These are phyloP conservation scores for Hypomyces rosellus DNA, from an alignment of 2,329 filamentous ascomycete genomes.

Conservation along the genomic window DNA sequence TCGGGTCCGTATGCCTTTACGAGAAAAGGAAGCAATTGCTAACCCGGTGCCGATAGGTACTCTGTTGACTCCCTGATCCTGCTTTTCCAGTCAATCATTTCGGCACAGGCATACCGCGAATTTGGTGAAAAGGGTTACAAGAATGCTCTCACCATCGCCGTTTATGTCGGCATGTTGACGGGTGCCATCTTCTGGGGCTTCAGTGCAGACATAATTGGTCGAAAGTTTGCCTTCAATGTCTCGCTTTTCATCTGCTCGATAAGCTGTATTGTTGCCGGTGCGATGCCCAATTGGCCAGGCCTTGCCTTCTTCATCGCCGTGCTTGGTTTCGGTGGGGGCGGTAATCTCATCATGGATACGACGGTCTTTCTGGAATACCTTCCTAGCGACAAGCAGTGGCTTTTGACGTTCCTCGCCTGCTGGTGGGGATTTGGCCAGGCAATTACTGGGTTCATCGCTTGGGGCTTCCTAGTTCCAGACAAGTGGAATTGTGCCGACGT, in stretches of 20 bases:
- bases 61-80: slow-evolving; percentile 42
- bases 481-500: slow-evolving; percentile 34
- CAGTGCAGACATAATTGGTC: slow-evolving; percentile 60
- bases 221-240: slow-evolving; percentile 62
- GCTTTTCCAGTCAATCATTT: slow-evolving; percentile 57
- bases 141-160: slow-evolving; percentile 55
- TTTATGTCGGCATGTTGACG: slow-evolving; percentile 48
- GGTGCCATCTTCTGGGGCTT: slow-evolving; percentile 65
- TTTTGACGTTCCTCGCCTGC: slow-evolving; percentile 38
- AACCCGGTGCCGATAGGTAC: slow-evolving; percentile 27
- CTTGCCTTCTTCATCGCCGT: slow-evolving; percentile 59
- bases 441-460: slow-evolving; percentile 37
- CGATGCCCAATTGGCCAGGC: slow-evolving; percentile 58
- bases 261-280: slow-evolving; percentile 55
- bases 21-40: neutral
- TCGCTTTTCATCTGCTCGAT: slow-evolving; percentile 57
- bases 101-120: slow-evolving; percentile 51
- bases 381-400: slow-evolving; percentile 40
- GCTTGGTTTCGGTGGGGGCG: slow-evolving; percentile 53
- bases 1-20: slow-evolving; percentile 33
- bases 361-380: slow-evolving; percentile 48
- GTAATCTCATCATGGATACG: slow-evolving; percentile 46
- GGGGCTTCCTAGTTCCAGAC: slow-evolving; percentile 44
- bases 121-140: slow-evolving; percentile 49
- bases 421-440: slow-evolving; percentile 50